Base-by-base conservation (phyloP, 176 grass and related monocot genomes). In the Elaeis guineensis region DNA sequence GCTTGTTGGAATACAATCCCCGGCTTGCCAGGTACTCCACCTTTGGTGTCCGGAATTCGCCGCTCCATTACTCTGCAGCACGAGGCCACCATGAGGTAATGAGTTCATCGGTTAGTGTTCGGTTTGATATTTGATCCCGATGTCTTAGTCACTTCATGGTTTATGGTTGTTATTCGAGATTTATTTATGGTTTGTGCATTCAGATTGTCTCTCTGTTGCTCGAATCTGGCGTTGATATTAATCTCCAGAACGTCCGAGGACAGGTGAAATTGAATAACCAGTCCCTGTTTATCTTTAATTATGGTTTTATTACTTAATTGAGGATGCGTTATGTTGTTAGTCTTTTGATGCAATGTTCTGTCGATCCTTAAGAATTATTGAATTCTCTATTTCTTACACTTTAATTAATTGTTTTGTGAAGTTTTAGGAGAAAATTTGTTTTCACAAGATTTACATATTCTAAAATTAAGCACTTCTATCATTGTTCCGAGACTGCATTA, bases 1-100 rank as follows among this genome's bases (percentile, higher is more conserved):
- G 87, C 87, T 1, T 97, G 16, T 80, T 97, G 59, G 87, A 97
- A 32, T 88, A 82, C 78, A 97, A 89, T 17, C 92, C 92, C 49
- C 78, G 84, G 17, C 78, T 97, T 16, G 92, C 92, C 59, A 74
- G 62, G 20, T 65, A 65, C 62, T 65, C 62, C 14, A 51, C 62
- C 19, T 65, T 51, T 3, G 62, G 62, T 24, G 62, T 51, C 23
- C 19, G 35, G 35, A 65, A 52, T 51, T 65, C 62, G 16, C 62
- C 48, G 5, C 62, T 65, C 16, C 62, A 65, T 52, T 65, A 65
- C 49, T 65, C 62, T 17, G 48, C 62, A 65, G 48, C 62, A 14
- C 39, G 52, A 17, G 62, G 62, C 1, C 62, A 65, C 62, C 48
- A 65, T 9, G 62, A 65, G n/a, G 44, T 65, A 65, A 14, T 23